Evolutionary conservation across 768 basidiomycete genomes (phyloP).

Genomic region (Phylloporus sp.): DNA sequence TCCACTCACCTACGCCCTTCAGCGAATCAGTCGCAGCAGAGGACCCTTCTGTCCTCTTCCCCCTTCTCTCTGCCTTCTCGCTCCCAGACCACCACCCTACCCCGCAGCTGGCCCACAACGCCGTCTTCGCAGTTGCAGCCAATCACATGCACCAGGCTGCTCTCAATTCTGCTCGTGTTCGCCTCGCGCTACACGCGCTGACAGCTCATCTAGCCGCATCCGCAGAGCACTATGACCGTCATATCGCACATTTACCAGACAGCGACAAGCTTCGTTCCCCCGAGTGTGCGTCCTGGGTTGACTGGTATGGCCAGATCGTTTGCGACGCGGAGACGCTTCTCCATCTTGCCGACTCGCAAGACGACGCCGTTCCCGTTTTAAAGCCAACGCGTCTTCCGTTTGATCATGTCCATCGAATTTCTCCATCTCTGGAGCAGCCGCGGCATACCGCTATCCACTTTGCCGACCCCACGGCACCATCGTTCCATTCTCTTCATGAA

Average conservation of each 20-base stretch:
- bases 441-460: constrained; percentile 73
- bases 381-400: constrained; percentile 53
- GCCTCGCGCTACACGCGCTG: constrained; percentile 71
- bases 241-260: constrained; percentile 24
- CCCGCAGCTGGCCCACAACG: constrained; percentile 45
- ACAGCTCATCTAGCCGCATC: constrained; percentile 82
- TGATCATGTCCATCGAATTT: constrained; percentile 67
- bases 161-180: constrained; percentile 58
- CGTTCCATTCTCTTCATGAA: constrained; percentile 67
- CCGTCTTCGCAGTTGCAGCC: constrained; percentile 36
- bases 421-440: constrained; percentile 42
- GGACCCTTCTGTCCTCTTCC: constrained; percentile 69
- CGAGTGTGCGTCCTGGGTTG: constrained; percentile 70
- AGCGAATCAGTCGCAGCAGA: constrained; percentile 83
- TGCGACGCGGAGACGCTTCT: constrained; percentile 62
- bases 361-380: constrained; percentile 28
- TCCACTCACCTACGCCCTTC: constrained; percentile 2
- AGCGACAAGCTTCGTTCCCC: constrained; percentile 23
- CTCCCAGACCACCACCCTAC: constrained; percentile 38
- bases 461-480: constrained; percentile 55
- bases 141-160: constrained; percentile 44
- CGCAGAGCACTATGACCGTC: constrained; percentile 61
- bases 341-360: constrained; percentile 47
- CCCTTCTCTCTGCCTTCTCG: constrained; percentile 57
- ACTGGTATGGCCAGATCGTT: constrained; percentile 72